phyloP scores from a whole-genome alignment of 2,329 filamentous ascomycete species.

The Peltaster fructicola region DNA sequence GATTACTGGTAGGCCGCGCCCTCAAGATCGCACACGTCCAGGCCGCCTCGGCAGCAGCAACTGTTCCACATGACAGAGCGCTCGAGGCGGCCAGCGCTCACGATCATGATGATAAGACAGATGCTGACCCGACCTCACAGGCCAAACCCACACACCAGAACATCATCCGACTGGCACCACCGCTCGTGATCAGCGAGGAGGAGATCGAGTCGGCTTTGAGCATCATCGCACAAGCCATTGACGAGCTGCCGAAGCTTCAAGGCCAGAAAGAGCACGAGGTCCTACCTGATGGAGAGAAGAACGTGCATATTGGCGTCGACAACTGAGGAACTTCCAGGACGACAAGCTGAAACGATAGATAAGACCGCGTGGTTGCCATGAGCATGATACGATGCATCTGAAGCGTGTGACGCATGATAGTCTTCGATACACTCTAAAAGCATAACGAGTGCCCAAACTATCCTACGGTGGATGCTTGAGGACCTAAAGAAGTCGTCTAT shows the following conservation, averaged over 20 bases:
- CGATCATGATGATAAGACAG: slow-evolving; percentile 1
- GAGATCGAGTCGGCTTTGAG: slow-evolving; percentile 60
- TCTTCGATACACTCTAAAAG: too few species aligned
- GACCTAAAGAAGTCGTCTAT: too few species aligned
- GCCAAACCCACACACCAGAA: slow-evolving; percentile 98
- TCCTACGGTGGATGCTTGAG: too few species aligned
- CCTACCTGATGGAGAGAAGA: slow-evolving; percentile 42
- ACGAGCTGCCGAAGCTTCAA: slow-evolving; percentile 53
- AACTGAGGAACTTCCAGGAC: too few species aligned
- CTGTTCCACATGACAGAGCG: too few species aligned
- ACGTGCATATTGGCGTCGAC: slow-evolving; percentile 41
- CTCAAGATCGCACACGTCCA: slow-evolving; percentile 22
- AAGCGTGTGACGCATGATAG: too few species aligned
- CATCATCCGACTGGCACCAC: slow-evolving; percentile 95
- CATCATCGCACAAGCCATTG: slow-evolving; percentile 67
- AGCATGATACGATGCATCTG: too few species aligned
- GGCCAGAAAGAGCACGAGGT: slow-evolving; percentile 37
- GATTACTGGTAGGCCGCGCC: slow-evolving; percentile 50
- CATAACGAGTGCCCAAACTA: too few species aligned
- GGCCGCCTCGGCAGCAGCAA: slow-evolving; percentile 1
- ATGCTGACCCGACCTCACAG: slow-evolving; percentile 26
- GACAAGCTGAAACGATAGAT: too few species aligned
- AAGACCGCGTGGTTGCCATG: too few species aligned
- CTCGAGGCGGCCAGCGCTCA: too few species aligned
- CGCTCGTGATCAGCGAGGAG: slow-evolving; percentile 79